These are phyloP conservation scores for Cytospora mali DNA, from an alignment of 2,329 filamentous ascomycete genomes.

Conservation along the genomic window DNA sequence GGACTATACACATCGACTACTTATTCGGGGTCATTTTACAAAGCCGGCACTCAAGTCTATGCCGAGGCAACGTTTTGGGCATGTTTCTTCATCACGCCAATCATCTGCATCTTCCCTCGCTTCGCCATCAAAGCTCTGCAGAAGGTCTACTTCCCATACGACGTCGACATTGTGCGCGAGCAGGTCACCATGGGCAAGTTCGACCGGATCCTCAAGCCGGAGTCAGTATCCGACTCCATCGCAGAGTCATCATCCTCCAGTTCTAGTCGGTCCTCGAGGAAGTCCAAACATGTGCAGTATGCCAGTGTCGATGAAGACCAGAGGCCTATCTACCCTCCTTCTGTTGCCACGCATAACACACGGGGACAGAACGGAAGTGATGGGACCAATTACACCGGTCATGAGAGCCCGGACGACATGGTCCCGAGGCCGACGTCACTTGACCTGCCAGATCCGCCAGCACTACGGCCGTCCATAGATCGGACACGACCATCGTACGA, in stretches of 20 bases:
- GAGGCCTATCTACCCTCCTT: constrained; percentile 91
- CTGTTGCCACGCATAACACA: constrained; percentile 79
- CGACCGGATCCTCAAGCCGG: constrained; percentile 60
- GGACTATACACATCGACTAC: constrained; percentile 71
- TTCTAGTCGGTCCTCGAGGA: constrained; percentile 58
- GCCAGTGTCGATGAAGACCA: constrained; percentile 81
- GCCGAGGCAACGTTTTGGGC: constrained; percentile 85
- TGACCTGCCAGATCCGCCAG: constrained; percentile 32
- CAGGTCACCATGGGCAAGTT: constrained; percentile 85
- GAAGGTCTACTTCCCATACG: constrained; percentile 90
- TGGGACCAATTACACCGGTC: constrained; percentile 83
- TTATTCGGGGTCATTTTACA: constrained; percentile 65
- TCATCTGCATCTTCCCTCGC: constrained; percentile 83
- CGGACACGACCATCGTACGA: constrained; percentile 84
- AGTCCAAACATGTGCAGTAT: constrained; percentile 61
- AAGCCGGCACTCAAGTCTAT: constrained; percentile 78
- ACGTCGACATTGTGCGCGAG: constrained; percentile 94
- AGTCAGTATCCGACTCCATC: constrained; percentile 42
- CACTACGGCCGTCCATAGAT: constrained; percentile 61
- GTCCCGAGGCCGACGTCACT: constrained; percentile 31
- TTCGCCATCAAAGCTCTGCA: constrained; percentile 86
- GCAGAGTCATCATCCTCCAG: constrained; percentile 54
- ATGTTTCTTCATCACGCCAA: constrained; percentile 73
- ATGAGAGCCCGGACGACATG: constrained; percentile 62
- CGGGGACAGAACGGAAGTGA: constrained; percentile 91